Percentiles rank a stretch among this genome's conserved stretches.
Conservation (phyloP, 1,284 basidiomycete species). For the Veloboletus limbatus region DNA sequence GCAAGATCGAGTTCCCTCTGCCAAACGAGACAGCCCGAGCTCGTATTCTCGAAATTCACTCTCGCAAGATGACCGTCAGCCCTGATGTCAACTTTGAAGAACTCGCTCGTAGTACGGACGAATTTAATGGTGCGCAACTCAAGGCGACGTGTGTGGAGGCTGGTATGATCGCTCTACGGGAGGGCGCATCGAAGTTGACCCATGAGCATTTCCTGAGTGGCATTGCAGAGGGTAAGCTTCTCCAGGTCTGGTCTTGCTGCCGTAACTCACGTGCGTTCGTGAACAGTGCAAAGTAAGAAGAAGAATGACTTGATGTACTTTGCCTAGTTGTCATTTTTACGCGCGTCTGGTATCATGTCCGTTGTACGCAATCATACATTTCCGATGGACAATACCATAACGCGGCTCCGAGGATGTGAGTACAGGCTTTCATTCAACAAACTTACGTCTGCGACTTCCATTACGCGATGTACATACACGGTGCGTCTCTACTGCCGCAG, state of each 20-base stretch:
- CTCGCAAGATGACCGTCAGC: constrained; percentile 89
- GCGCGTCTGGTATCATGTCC: not conserved
- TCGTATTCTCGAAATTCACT: constrained; percentile 95
- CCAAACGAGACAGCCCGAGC: constrained; percentile 95
- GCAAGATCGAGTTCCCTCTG: constrained; percentile 93
- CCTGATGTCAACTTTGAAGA: constrained; percentile 88
- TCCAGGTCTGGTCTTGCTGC: constrained; percentile 13
- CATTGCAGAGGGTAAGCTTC: constrained; percentile 77
- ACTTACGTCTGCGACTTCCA: too few species aligned
- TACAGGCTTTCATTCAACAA: too few species aligned
- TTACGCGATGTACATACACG: too few species aligned
- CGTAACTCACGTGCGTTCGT: constrained; percentile 13
- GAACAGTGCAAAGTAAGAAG: constrained; percentile 90
- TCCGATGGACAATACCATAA: not conserved
- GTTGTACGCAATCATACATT: constrained; percentile 7
- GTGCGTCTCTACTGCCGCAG: too few species aligned
- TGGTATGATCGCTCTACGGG: constrained; percentile 96
- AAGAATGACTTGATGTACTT: constrained; percentile 94
- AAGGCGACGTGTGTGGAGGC: constrained; percentile 97
- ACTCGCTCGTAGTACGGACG: constrained; percentile 90
- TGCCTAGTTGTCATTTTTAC: constrained; percentile 44
- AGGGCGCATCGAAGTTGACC: constrained; percentile 85
- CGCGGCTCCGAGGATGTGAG: not conserved
- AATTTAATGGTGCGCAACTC: constrained; percentile 95
- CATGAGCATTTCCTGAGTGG: constrained; percentile 95